Evolutionary conservation across 352 stramenopile genomes (phyloP), one percentile per base, ranked within the genome.

Genomic region (Phytopythium helicoides): DNA sequence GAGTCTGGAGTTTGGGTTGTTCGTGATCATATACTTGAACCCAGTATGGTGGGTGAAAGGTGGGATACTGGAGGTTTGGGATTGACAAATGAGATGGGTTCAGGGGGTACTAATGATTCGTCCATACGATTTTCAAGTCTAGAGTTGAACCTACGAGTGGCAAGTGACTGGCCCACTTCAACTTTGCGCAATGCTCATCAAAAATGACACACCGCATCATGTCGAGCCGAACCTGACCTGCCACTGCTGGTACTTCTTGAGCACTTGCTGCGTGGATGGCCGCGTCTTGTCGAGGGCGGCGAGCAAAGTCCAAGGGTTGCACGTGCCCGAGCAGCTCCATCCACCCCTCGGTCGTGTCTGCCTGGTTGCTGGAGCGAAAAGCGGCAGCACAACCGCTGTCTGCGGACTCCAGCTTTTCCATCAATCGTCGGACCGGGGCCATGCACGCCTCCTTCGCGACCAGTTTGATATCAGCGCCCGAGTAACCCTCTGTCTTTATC

Each of bases 371-470:
- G 22, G 28, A 25, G 4, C 3, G 5, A 16, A 47, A 9, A 52
- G 61, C 48, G 52, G 31, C 58, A 44, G 19, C 56, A 40, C 31
- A 36, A 16, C n/a, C 57, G 58, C 31, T 65, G 56, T 87, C 75
- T 0, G 71, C 53, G 1, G 65, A 35, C 42, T 94, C 85, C 1
- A 94, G 52, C 25, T 77, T 71, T 8, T 58, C 56, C 71, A 94
- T 89, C 14, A 94, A 67, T 0, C 85, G 60, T 3, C 85, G 62
- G 11, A 94, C 82, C 0, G 85, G 85, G 18, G 76, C 79, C 85
- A 94, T 94, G 47, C 78, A 91, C 26, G 83, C 73, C 59, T 94
- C 85, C 62, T 94, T 94, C 6, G 85, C 73, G 3, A 94, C 83
- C 22, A 94, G 66, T 42, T 93, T 92, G 53, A 94, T 91, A 46